Conservation (phyloP, 106 monocot genomes). For the Cymbidium sinense region DNA sequence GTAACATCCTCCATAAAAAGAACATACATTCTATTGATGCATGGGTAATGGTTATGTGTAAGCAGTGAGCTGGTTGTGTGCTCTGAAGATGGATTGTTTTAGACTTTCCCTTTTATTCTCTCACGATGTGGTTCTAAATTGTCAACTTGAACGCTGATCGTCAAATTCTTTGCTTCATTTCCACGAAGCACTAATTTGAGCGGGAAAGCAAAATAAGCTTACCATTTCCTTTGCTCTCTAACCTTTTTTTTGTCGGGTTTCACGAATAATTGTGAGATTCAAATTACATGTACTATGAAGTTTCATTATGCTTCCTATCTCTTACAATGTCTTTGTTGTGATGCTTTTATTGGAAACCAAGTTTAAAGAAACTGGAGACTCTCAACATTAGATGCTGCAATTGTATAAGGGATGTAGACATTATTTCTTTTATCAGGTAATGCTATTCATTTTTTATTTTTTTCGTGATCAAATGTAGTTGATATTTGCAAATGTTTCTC, state of each 20-base stretch:
- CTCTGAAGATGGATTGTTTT: not conserved
- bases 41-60: not conserved
- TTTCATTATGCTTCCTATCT: not conserved
- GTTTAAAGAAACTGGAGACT: slow-evolving; percentile 62
- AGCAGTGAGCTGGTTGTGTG: not conserved
- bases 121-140: not conserved
- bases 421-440: slow-evolving; percentile 79
- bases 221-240: not conserved
- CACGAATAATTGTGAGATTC: not conserved
- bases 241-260: not conserved
- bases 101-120: not conserved
- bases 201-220: not conserved
- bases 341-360: slow-evolving; percentile 22
- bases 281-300: not conserved
- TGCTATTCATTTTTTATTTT: not conserved
- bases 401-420: slow-evolving; percentile 79
- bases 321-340: not conserved
- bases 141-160: not conserved
- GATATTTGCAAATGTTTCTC: not conserved
- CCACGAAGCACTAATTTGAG: not conserved
- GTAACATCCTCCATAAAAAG: no score
- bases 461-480: not conserved
- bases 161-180: not conserved
- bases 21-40: no score
- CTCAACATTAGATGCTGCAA: slow-evolving; percentile 92